Percentiles rank a stretch among this genome's conserved stretches.
These are phyloP conservation scores for Neofusicoccum cordaticola DNA, from an alignment of 2,329 filamentous ascomycete species.

Conservation along the genomic window DNA sequence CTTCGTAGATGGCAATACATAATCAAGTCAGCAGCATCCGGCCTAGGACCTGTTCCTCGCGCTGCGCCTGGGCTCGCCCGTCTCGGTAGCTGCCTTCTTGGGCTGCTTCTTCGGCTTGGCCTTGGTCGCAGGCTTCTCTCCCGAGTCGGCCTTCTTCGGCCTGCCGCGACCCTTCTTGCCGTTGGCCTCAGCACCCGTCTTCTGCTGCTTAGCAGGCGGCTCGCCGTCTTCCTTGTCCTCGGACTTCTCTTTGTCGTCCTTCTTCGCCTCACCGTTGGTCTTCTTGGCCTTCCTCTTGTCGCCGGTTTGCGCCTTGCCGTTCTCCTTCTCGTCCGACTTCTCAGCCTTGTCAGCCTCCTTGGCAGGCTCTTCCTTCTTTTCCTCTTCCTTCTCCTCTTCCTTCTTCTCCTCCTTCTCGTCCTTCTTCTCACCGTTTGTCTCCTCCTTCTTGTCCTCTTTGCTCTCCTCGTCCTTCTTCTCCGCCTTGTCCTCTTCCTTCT, in stretches of 20 bases:
- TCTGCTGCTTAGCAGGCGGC: slow-evolving; percentile 31
- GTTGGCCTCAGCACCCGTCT: slow-evolving; percentile 33
- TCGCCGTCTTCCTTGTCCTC: slow-evolving; percentile 24
- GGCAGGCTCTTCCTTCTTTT: slow-evolving; percentile 28
- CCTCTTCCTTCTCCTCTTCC: slow-evolving; percentile 29
- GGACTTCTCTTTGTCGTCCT: slow-evolving; percentile 21
- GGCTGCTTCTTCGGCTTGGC: slow-evolving; percentile 41
- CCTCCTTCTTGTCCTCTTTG: slow-evolving; percentile 30
- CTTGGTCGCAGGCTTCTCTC: slow-evolving; percentile 29
- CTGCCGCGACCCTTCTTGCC: slow-evolving; percentile 21
- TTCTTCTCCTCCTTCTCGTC: slow-evolving; percentile 28
- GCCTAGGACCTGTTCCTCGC: slow-evolving; percentile 35
- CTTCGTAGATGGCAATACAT: neutral
- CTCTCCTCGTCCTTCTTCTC: slow-evolving; percentile 36
- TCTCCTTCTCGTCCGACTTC: slow-evolving; percentile 24
- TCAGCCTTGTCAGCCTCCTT: slow-evolving; percentile 33
- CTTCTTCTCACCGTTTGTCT: slow-evolving; percentile 22
- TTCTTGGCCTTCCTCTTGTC: slow-evolving; percentile 35
- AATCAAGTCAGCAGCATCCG: neutral
- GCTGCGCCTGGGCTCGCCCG: slow-evolving; percentile 48
- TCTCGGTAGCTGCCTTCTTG: slow-evolving; percentile 50
- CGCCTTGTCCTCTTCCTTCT: slow-evolving; percentile 29
- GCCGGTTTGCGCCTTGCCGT: slow-evolving; percentile 31
- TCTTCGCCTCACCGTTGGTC: slow-evolving; percentile 26
- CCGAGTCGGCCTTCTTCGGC: slow-evolving; percentile 35